A percentile compares a stretch with the other conserved stretches of the same genome.
Evolutionary conservation across 208 protist species (phyloP).

Genomic region (Leishmania mexicana): DNA sequence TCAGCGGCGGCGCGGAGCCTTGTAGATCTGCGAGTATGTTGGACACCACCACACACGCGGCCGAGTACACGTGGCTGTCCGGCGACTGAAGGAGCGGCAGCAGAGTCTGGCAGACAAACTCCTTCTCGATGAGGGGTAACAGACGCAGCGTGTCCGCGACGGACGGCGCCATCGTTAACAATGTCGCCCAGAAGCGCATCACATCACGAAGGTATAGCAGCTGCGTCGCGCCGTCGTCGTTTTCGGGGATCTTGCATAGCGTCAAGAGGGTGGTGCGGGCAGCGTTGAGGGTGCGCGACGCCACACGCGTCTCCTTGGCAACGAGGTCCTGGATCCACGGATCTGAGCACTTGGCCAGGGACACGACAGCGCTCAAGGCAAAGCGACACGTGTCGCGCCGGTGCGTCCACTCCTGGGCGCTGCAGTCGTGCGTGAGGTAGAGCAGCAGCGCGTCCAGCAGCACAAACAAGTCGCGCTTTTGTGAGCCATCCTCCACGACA

Average conservation of each 20-base stretch:
- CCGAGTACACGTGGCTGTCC: slow-evolving; percentile 60
- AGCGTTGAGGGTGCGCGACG: slow-evolving; percentile 36
- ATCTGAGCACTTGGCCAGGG: slow-evolving; percentile 75
- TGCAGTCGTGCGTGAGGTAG: slow-evolving; percentile 55
- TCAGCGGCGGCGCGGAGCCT: slow-evolving; percentile 16
- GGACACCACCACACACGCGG: slow-evolving; percentile 48
- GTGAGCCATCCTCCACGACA: slow-evolving; percentile 22
- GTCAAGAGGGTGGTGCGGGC: slow-evolving; percentile 65
- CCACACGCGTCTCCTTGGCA: slow-evolving; percentile 33
- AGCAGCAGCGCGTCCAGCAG: slow-evolving; percentile 53
- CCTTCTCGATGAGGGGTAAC: slow-evolving; percentile 34
- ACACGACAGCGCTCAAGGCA: slow-evolving; percentile 63
- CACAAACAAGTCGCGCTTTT: slow-evolving; percentile 28
- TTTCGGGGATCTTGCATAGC: slow-evolving; percentile 80
- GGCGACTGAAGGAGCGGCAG: slow-evolving; percentile 59
- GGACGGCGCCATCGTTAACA: slow-evolving; percentile 44
- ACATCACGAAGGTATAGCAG: slow-evolving; percentile 61
- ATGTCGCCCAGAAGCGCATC: slow-evolving; percentile 60
- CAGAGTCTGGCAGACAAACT: slow-evolving; percentile 56
- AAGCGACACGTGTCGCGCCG: slow-evolving; percentile 56
- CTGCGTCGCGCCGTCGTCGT: slow-evolving; percentile 64
- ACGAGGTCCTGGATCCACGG: slow-evolving; percentile 64
- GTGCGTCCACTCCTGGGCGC: slow-evolving; percentile 41
- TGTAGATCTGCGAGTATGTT: slow-evolving; percentile 39
- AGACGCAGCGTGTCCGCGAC: slow-evolving; percentile 47